phyloP scores from a whole-genome alignment of 1,139 yeast genomes.

The Taphrina communis region DNA sequence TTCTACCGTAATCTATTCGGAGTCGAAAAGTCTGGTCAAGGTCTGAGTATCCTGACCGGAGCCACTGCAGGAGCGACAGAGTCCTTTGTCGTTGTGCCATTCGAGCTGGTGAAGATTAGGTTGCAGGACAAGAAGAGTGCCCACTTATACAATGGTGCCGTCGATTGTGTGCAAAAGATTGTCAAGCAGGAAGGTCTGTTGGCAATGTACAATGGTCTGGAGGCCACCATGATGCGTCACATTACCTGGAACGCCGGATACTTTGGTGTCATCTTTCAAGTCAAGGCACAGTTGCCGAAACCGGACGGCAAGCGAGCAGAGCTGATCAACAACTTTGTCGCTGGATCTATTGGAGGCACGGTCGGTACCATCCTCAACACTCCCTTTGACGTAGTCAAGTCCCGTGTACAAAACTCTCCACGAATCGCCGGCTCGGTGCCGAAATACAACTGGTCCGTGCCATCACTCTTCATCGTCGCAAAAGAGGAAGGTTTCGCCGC shows the following conservation, averaged over 20 bases:
- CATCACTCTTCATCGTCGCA: slow-evolving; percentile 74
- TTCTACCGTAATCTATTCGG: slow-evolving; percentile 77
- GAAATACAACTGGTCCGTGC: slow-evolving; percentile 91
- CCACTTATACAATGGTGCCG: slow-evolving; percentile 74
- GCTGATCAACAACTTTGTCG: slow-evolving; percentile 82
- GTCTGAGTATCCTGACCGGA: slow-evolving; percentile 87
- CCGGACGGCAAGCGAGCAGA: slow-evolving; percentile 72
- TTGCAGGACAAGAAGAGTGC: slow-evolving; percentile 77
- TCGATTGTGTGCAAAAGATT: slow-evolving; percentile 78
- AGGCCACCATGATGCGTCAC: slow-evolving; percentile 97
- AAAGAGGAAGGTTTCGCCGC: slow-evolving; percentile 90
- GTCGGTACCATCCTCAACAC: slow-evolving; percentile 92
- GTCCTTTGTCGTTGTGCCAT: slow-evolving; percentile 94
- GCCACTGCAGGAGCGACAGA: slow-evolving; percentile 99
- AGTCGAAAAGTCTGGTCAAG: slow-evolving; percentile 72
- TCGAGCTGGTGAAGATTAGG: slow-evolving; percentile 79
- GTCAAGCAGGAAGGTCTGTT: slow-evolving; percentile 75
- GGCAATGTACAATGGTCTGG: slow-evolving; percentile 92
- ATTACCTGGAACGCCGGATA: slow-evolving; percentile 97
- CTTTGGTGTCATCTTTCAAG: slow-evolving; percentile 92
- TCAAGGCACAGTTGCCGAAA: slow-evolving; percentile 76
- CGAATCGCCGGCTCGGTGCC: slow-evolving; percentile 65
- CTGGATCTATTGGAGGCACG: slow-evolving; percentile 97
- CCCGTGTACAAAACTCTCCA: slow-evolving; percentile 91
- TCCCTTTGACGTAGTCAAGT: slow-evolving; percentile 97